A percentile compares a stretch with the other conserved stretches of the same genome.
These are phyloP conservation scores for Candida pseudoglaebosa DNA, from an alignment of 805 yeast species.

Conservation along the genomic window DNA sequence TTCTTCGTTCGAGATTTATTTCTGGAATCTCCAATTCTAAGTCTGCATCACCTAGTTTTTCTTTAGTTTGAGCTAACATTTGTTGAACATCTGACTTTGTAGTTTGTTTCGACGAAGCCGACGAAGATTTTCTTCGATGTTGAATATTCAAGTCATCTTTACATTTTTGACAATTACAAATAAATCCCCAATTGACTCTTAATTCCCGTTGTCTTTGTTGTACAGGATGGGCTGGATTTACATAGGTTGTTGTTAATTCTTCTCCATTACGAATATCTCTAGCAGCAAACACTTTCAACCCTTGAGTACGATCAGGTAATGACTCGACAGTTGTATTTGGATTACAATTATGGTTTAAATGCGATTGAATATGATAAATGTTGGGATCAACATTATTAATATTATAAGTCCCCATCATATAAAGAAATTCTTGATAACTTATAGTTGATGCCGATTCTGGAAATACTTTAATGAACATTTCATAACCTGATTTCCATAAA, in stretches of 20 bases:
- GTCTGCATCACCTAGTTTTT: slow-evolving; percentile 37
- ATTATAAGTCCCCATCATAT: slow-evolving; percentile 67
- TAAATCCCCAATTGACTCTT: slow-evolving; percentile 76
- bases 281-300: slow-evolving; percentile 58
- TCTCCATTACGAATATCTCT: slow-evolving; percentile 58
- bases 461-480: slow-evolving; percentile 48
- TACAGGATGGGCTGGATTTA: slow-evolving; percentile 60
- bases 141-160: slow-evolving; percentile 45
- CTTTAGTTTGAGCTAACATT: slow-evolving; percentile 39
- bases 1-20: slow-evolving; percentile 44
- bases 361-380: slow-evolving; percentile 59
- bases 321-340: slow-evolving; percentile 60
- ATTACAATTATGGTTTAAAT: slow-evolving; percentile 72
- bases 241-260: slow-evolving; percentile 67
- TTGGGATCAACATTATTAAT: slow-evolving; percentile 68
- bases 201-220: slow-evolving; percentile 62
- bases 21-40: slow-evolving; percentile 45
- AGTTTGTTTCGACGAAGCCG: slow-evolving; percentile 16
- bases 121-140: slow-evolving; percentile 44
- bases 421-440: slow-evolving; percentile 52
- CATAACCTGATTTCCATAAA: slow-evolving; percentile 58
- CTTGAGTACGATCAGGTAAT: slow-evolving; percentile 42
- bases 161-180: slow-evolving; percentile 66
- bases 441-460: slow-evolving; percentile 25
- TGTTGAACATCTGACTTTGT: slow-evolving; percentile 40